Conservation (phyloP, 306 rosid species). For the Corylus americana region DNA sequence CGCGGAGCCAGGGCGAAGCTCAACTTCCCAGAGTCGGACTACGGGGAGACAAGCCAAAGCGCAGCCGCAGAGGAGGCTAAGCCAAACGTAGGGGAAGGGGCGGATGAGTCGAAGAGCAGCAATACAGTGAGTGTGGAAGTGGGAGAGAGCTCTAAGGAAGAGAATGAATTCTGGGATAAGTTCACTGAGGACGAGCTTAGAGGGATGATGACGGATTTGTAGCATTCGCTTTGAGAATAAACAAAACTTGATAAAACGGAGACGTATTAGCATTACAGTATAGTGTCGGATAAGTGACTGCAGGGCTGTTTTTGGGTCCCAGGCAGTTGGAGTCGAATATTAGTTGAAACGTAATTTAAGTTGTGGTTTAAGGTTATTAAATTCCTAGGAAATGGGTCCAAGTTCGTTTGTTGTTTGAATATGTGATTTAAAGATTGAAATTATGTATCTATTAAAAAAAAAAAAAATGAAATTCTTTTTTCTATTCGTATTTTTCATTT, state of each 20-base stretch:
- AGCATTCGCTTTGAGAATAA: not conserved
- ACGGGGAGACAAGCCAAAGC: not conserved
- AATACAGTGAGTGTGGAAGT: not conserved
- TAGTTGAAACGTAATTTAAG: no score
- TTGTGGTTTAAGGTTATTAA: no score
- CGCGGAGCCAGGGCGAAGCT: conserved; percentile 47
- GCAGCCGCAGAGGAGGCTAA: not conserved
- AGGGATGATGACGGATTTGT: not conserved
- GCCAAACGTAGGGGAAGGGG: not conserved
- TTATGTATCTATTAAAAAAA: no score
- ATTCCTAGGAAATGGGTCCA: no score
- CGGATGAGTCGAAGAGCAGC: not conserved
- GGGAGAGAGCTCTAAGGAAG: not conserved
- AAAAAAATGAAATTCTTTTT: no score
- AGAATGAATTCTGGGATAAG: not conserved
- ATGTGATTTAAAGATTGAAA: no score
- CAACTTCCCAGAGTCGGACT: conserved; percentile 39
- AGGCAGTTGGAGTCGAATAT: no score
- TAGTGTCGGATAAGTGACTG: no score
- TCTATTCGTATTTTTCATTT: no score
- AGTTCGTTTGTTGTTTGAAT: no score
- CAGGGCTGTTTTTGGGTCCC: no score
- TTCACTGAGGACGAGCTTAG: not conserved
- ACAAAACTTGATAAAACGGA: not conserved
- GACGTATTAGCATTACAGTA: not conserved